These are phyloP conservation scores for Salix koriyanagi DNA, from an alignment of 345 rosid genomes.

Conservation along the genomic window DNA sequence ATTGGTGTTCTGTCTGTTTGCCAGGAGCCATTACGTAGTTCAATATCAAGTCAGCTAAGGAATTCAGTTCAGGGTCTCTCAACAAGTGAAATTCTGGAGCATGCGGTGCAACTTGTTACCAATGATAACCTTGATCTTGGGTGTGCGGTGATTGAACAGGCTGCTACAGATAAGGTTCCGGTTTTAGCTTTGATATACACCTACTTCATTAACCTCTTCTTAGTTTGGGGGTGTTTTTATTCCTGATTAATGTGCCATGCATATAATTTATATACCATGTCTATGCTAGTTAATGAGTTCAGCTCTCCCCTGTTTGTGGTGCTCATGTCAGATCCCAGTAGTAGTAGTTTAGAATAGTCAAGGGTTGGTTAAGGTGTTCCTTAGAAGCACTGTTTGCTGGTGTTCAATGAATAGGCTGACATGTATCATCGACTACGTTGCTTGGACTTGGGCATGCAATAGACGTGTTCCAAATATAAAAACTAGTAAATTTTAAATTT, in stretches of 20 bases:
- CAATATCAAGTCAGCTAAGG: slow-evolving; percentile 82
- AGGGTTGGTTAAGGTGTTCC: not conserved
- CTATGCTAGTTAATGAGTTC: not conserved
- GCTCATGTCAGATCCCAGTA: not conserved
- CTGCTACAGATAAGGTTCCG: slow-evolving; percentile 88
- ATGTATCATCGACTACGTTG: not conserved
- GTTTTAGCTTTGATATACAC: not conserved
- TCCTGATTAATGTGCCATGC: not conserved
- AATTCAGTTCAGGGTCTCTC: slow-evolving; percentile 67
- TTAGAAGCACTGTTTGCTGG: not conserved
- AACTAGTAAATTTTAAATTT: not conserved
- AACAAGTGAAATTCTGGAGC: slow-evolving; percentile 68
- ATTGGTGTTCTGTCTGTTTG: slow-evolving; percentile 2
- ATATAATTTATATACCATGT: not conserved
- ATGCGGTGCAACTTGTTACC: slow-evolving; percentile 89
- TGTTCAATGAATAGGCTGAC: not conserved
- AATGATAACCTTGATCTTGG: slow-evolving; percentile 99
- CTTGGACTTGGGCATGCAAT: not conserved
- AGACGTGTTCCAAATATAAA: not conserved
- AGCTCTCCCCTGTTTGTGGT: not conserved
- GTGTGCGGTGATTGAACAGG: slow-evolving; percentile 98
- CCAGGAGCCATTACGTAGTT: slow-evolving; percentile 88
- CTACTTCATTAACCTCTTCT: not conserved
- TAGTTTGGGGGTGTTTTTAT: not conserved
- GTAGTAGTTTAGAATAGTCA: not conserved